Conservation (phyloP, 2,329 filamentous ascomycete species). For the Verticillium tricorpus region DNA sequence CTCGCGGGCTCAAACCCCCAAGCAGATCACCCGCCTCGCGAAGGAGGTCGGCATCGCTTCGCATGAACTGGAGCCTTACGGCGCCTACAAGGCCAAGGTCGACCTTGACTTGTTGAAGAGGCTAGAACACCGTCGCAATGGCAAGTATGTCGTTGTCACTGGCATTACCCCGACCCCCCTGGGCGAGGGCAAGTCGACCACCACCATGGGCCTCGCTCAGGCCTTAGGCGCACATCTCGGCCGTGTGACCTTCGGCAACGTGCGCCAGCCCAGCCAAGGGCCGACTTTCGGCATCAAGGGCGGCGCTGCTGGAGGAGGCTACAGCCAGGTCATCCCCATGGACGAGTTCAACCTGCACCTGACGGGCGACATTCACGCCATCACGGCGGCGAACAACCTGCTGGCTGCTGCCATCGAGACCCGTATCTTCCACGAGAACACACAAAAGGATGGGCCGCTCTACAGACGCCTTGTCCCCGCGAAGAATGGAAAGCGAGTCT, state of each 20-base stretch:
- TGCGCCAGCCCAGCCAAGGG: conserved; percentile 93
- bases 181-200: conserved; percentile 97
- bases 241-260: conserved; percentile 90
- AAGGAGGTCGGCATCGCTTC: conserved; percentile 80
- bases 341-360: conserved; percentile 98
- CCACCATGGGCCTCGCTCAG: conserved; percentile 91
- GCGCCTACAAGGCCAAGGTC: conserved; percentile 93
- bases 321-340: conserved; percentile 99
- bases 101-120: conserved; percentile 77
- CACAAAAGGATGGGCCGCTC: conserved; percentile 83
- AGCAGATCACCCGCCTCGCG: conserved; percentile 80
- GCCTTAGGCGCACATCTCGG: conserved; percentile 85
- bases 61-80: conserved; percentile 93
- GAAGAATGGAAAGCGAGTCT: conserved; percentile 86
- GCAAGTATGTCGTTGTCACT: conserved; percentile 86
- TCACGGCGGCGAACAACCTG: conserved; percentile 95
- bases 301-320: conserved; percentile 92
- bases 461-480: conserved; percentile 83
- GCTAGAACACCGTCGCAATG: conserved; percentile 80
- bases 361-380: conserved; percentile 96
- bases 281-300: conserved; percentile 99
- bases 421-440: conserved; percentile 96
- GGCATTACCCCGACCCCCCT: conserved; percentile 96
- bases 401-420: conserved; percentile 95
- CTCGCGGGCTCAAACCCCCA: conserved; percentile 85